phyloP scores from a whole-genome alignment of 345 rosid genomes.

The Angophora floribunda region DNA sequence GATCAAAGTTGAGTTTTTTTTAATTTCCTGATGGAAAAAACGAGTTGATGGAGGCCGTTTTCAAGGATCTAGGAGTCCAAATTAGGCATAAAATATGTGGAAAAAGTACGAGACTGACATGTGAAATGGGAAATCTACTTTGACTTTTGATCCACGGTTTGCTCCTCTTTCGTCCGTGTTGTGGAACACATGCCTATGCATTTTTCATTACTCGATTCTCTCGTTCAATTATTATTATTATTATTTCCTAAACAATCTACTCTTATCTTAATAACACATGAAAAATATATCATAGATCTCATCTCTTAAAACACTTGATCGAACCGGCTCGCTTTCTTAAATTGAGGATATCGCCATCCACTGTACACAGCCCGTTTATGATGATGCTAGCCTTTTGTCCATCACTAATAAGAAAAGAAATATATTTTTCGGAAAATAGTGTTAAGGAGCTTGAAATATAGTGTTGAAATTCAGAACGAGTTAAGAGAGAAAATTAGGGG shows the following conservation, averaged over 20 bases:
- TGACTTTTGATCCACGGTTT: neutral
- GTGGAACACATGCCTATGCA: neutral
- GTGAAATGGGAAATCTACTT: neutral
- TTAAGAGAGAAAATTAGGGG: neutral
- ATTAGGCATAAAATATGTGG: neutral
- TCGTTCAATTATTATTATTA: neutral
- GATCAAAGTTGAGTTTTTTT: neutral
- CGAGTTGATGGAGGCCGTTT: neutral
- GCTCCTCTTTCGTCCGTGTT: neutral
- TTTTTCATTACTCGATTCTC: neutral
- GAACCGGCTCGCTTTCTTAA: neutral
- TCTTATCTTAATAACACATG: neutral
- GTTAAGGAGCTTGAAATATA: neutral
- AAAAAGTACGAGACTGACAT: neutral
- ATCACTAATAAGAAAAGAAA: neutral
- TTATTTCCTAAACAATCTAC: neutral
- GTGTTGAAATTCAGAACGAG: neutral
- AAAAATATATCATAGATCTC: neutral
- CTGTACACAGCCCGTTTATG: neutral
- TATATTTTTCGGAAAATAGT: neutral
- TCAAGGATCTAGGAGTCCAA: neutral
- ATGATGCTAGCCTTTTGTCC: neutral
- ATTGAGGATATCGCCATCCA: neutral
- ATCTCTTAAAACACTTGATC: neutral
- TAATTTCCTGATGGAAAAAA: neutral